Conservation (phyloP, 2,329 filamentous ascomycete genomes). For the Coleophoma crateriformis region DNA sequence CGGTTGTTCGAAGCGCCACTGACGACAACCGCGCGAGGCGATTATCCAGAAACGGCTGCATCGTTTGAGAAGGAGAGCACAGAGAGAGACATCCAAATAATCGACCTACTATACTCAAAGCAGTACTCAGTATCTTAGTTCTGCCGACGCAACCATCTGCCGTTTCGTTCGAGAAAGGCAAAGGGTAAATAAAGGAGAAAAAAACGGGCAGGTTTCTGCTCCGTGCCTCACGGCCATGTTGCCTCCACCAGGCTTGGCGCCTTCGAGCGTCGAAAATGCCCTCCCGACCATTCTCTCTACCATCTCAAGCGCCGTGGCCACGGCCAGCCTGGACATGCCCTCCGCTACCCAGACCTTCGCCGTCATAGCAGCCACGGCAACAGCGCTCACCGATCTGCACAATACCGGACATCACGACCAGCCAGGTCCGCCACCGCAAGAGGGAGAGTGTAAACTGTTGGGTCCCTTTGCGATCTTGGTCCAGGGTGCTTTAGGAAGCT, state of each 20-base stretch:
- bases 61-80: too few relatives aligned
- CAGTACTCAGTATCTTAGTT: too few relatives aligned
- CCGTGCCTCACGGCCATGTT: neutral
- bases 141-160: neutral
- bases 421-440: constrained; percentile 25
- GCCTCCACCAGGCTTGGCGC: constrained; percentile 1
- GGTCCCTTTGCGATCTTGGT: constrained; percentile 89
- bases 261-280: neutral
- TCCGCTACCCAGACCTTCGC: constrained; percentile 24
- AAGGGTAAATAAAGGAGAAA: neutral
- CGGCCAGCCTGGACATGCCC: constrained; percentile 20
- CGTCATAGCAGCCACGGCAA: constrained; percentile 20
- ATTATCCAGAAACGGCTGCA: too few relatives aligned
- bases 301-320: constrained; percentile 12
- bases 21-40: too few relatives aligned
- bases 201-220: neutral
- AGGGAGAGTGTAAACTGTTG: constrained; percentile 79
- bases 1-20: too few relatives aligned
- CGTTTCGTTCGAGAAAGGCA: neutral
- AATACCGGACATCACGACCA: neutral
- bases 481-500: constrained; percentile 76
- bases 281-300: neutral
- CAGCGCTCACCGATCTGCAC: constrained; percentile 11
- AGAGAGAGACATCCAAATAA: too few relatives aligned
- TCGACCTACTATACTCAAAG: too few relatives aligned